Base-by-base conservation (phyloP, 23 red algal genomes). In the Agarophyton chilense region DNA sequence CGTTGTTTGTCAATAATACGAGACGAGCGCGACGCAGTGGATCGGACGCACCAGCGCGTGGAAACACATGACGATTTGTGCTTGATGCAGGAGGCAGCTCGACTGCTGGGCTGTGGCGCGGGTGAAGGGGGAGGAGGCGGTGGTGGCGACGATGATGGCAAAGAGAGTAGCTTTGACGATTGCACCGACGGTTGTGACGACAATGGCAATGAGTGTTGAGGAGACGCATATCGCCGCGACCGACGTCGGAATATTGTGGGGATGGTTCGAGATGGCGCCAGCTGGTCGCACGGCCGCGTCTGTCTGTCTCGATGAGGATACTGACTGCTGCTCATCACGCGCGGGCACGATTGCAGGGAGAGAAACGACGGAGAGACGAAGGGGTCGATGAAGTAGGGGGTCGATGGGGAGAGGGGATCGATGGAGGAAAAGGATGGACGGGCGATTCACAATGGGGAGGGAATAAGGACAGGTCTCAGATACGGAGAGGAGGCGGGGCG, bases 231-330 rank as follows among this genome's bases (percentile, higher is more conserved):
- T 0, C 65, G 34, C 19, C 65, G 65, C 35, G 65, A 72, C 12
- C 65, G 65, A 7, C 65, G 65, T 16, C 65, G 65, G 39, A 72
- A 72, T 4, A 72, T 72, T 11, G 65, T 19, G 13, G 65, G 65
- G 39, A 72, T 72, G 10, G 31, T 4, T 32, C 65, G 65, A 32
- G 65, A 72, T 10, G 65, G 36, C 19, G 56, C 8, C 7, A 61
- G 56, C 62, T 62, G 11, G 18, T 11, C n/a, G n/a, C n/a, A n/a
- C n/a, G n/a, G n/a, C n/a, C n/a, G n/a, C n/a, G n/a, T n/a, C n/a
- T 8, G 51, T n/a, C n/a, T n/a, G n/a, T n/a, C n/a, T n/a, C n/a
- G n/a, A n/a, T n/a, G n/a, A n/a, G n/a, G n/a, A n/a, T n/a, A 2
- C 17, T 21, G 51, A 21, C 51, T 13, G 51, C 6, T 10, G 51